Conservation (phyloP, 768 basidiomycete genomes). For the Dioszegia crocea region DNA sequence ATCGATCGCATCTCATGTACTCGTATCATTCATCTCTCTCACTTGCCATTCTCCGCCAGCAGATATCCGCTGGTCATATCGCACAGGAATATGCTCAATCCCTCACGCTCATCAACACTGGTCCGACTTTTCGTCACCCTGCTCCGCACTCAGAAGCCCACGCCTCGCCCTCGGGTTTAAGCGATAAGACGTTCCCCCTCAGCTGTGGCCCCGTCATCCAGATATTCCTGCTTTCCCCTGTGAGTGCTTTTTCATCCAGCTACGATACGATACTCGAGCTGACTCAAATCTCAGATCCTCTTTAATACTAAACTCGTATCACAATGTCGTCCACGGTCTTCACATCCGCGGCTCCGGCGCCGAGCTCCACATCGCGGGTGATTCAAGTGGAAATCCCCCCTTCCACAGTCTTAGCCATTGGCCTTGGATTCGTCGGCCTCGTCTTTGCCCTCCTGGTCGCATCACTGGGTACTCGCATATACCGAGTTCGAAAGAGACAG, state of each 20-base stretch:
- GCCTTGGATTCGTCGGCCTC: constrained; percentile 14
- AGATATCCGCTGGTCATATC: too few relatives aligned
- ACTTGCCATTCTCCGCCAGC: too few relatives aligned
- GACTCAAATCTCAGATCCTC: too few relatives aligned
- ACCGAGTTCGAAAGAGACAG: background rate
- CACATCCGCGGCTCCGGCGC: background rate
- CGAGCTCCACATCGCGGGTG: background rate
- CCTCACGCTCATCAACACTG: constrained; percentile 1
- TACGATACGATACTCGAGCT: too few relatives aligned
- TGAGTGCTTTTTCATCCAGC: too few relatives aligned
- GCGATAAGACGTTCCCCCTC: too few relatives aligned
- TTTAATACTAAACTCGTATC: too few relatives aligned
- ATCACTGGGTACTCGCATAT: background rate
- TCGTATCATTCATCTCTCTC: background rate
- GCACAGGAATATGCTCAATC: background rate
- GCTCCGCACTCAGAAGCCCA: constrained; percentile 6
- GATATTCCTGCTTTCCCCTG: too few relatives aligned
- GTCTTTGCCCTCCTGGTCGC: background rate
- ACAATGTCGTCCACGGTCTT: background rate
- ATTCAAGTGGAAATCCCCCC: constrained; percentile 15
- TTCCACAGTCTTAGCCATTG: constrained; percentile 16
- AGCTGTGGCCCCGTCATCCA: too few relatives aligned
- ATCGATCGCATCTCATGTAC: too few relatives aligned
- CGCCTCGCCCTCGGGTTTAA: background rate
- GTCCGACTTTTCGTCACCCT: constrained; percentile 4